Percentiles rank a stretch among this genome's conserved stretches.
phyloP scores from a whole-genome alignment of 2,329 filamentous ascomycete genomes.

The Dichotomopilus funicola region DNA sequence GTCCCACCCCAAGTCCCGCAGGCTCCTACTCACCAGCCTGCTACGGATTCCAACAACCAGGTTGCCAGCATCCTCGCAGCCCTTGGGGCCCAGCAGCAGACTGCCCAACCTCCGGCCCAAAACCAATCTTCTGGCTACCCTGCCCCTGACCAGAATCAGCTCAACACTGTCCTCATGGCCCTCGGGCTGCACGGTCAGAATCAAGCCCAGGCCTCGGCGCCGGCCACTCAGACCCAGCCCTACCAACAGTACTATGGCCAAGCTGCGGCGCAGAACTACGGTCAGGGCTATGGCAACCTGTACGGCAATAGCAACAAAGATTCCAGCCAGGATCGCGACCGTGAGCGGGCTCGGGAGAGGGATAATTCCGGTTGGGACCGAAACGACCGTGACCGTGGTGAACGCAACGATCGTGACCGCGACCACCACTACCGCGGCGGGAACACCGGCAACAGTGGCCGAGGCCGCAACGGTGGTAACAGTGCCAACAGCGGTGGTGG shows the following conservation, averaged over 20 bases:
- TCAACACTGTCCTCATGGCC: slow-evolving; percentile 19
- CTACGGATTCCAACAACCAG: slow-evolving; percentile 12
- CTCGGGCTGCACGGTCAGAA: slow-evolving; percentile 3
- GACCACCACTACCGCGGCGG: neutral
- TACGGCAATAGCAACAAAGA: slow-evolving; percentile 8
- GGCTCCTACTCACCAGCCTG: slow-evolving; percentile 16
- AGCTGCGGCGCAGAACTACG: slow-evolving; percentile 11
- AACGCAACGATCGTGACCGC: neutral
- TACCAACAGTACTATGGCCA: slow-evolving; percentile 17
- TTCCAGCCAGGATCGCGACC: slow-evolving; percentile 5
- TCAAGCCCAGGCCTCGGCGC: slow-evolving; percentile 4
- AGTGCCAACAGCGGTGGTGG: slow-evolving; percentile 27
- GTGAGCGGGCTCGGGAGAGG: slow-evolving; percentile 16
- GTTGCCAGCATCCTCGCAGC: slow-evolving; percentile 18
- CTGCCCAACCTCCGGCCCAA: slow-evolving; percentile 11
- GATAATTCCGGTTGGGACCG: slow-evolving; percentile 19
- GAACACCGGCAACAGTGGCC: slow-evolving; percentile 16
- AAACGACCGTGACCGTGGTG: slow-evolving; percentile 23
- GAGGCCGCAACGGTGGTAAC: slow-evolving; percentile 14
- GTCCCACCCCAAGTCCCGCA: slow-evolving; percentile 28
- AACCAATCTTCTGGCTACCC: slow-evolving; percentile 11
- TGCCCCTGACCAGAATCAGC: slow-evolving; percentile 12
- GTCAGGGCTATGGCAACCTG: slow-evolving; percentile 22
- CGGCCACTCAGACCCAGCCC: neutral
- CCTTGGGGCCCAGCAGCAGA: slow-evolving; percentile 15